These are phyloP conservation scores for Hippophae gyantsensis DNA, from an alignment of 306 rosid species.

Conservation along the genomic window DNA sequence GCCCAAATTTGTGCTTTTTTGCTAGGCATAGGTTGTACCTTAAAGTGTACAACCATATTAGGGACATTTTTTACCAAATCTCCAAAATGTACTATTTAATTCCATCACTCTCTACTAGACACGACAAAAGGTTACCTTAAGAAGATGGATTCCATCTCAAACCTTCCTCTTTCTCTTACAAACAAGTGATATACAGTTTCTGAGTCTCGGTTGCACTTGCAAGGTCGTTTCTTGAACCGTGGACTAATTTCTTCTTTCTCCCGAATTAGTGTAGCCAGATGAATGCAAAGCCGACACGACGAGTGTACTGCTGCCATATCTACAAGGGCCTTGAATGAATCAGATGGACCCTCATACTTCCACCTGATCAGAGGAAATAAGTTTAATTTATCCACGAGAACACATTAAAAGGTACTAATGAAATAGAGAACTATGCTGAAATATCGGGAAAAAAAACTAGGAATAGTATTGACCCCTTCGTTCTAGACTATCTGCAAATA, in stretches of 20 bases:
- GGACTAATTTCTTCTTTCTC: constrained; percentile 68
- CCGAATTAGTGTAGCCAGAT: constrained; percentile 64
- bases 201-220: constrained; percentile 76
- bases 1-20: too few relatives aligned
- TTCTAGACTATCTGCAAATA: too few relatives aligned
- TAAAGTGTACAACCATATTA: too few relatives aligned
- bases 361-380: constrained; percentile 48
- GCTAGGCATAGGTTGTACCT: too few relatives aligned
- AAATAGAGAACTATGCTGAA: background rate
- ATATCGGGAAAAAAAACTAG: background rate
- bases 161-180: constrained; percentile 89
- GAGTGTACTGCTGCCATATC: constrained; percentile 99
- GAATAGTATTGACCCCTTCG: too few relatives aligned
- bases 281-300: constrained; percentile 97
- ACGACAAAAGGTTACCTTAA: constrained; percentile 46
- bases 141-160: constrained; percentile 71
- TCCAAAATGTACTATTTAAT: too few relatives aligned
- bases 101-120: background rate
- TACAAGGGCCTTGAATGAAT: constrained; percentile 93
- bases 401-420: background rate
- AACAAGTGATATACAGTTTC: constrained; percentile 62
- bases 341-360: constrained; percentile 93
- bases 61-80: too few relatives aligned
- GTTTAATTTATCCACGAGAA: constrained; percentile 11
- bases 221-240: constrained; percentile 63